Percentiles rank a stretch among this genome's conserved stretches.
Conservation (phyloP, 1,284 basidiomycete genomes). For the Rhizoctonia solani region DNA sequence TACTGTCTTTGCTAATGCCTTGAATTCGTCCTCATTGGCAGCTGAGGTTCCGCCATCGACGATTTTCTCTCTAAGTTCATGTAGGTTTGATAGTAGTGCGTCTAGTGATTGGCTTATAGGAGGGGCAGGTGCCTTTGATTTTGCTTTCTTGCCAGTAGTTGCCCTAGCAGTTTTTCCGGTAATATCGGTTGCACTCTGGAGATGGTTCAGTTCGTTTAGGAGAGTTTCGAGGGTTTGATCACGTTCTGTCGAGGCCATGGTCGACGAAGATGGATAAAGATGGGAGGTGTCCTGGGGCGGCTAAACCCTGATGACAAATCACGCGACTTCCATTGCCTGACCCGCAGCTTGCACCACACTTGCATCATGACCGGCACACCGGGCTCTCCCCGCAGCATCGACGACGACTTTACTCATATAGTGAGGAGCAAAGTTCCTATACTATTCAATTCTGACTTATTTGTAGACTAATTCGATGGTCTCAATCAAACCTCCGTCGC, state of each 20-base stretch:
- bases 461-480: slow-evolving; percentile 24
- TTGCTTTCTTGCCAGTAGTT: slow-evolving; percentile 29
- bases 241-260: not conserved
- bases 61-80: slow-evolving; percentile 59
- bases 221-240: slow-evolving; percentile 1
- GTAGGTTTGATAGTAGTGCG: slow-evolving; percentile 64
- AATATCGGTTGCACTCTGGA: slow-evolving; percentile 30
- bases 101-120: slow-evolving; percentile 70
- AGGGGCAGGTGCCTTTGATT: slow-evolving; percentile 54
- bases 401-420: slow-evolving; percentile 28
- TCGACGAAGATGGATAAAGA: not conserved
- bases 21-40: slow-evolving; percentile 53
- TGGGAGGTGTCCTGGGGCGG: not conserved
- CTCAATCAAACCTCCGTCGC: slow-evolving; percentile 16
- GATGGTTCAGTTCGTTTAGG: not conserved
- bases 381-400: slow-evolving; percentile 23
- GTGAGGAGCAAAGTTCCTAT: not conserved
- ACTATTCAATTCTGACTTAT: not conserved
- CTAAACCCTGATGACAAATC: not conserved
- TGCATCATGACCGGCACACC: slow-evolving; percentile 26
- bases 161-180: slow-evolving; percentile 12
- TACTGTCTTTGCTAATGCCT: slow-evolving; percentile 59
- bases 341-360: not conserved
- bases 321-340: not conserved
- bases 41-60: slow-evolving; percentile 38